phyloP scores from a whole-genome alignment of 345 rosid species.

The Eucalyptus marginata region DNA sequence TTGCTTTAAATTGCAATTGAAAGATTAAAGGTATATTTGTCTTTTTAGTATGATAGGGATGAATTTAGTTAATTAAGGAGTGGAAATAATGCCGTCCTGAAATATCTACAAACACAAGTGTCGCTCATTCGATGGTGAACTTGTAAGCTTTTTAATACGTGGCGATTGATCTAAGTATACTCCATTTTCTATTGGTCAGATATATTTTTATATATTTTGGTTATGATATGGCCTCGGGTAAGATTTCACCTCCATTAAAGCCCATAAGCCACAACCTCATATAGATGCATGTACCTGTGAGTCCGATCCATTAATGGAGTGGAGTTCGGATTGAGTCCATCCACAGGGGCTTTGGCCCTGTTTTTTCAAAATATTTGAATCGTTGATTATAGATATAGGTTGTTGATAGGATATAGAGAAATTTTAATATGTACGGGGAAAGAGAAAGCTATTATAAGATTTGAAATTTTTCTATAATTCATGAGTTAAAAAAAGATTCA shows the following conservation, averaged over 20 bases:
- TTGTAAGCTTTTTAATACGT: neutral
- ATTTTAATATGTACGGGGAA: neutral
- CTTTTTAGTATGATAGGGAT: neutral
- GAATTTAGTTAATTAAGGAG: too few species aligned
- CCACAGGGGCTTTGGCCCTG: neutral
- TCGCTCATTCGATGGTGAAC: neutral
- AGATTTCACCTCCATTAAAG: neutral
- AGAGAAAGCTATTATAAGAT: neutral
- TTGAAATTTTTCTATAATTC: neutral
- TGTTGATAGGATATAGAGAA: neutral
- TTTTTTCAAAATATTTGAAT: neutral
- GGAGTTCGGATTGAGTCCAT: neutral
- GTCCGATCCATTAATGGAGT: neutral
- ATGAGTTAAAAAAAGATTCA: neutral
- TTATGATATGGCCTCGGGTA: neutral
- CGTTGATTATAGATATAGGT: neutral
- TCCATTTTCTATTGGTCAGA: neutral
- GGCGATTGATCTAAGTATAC: neutral
- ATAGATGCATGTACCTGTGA: neutral
- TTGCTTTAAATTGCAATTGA: neutral
- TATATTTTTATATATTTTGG: neutral
- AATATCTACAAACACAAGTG: neutral
- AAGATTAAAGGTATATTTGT: neutral
- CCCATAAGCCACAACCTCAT: neutral
- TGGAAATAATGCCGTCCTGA: rapidly evolving